These are phyloP conservation scores for Pogostemon cablin DNA, from an alignment of 257 asterid species.

Conservation along the genomic window DNA sequence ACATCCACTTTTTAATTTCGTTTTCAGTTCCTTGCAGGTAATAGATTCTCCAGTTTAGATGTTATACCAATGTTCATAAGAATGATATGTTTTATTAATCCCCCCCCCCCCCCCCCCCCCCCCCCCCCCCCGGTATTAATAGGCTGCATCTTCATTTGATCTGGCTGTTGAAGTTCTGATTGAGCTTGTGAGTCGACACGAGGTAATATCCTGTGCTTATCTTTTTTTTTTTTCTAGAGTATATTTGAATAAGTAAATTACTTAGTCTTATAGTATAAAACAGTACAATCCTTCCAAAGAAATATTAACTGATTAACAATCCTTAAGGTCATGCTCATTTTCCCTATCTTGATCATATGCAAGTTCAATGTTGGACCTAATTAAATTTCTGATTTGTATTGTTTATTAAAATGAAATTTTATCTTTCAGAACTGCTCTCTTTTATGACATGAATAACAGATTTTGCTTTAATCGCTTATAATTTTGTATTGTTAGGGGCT, in stretches of 20 bases:
- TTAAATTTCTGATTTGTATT: slow-evolving; percentile 6
- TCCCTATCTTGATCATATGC: slow-evolving; percentile 12
- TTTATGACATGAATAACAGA: not conserved
- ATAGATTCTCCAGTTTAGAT: slow-evolving; percentile 24
- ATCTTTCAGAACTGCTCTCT: slow-evolving; percentile 3
- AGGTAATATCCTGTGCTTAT: slow-evolving; percentile 54
- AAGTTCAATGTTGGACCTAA: not conserved
- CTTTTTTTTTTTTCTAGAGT: slow-evolving; percentile 18
- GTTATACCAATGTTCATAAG: slow-evolving; percentile 28
- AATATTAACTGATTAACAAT: slow-evolving; percentile 23
- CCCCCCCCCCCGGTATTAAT: slow-evolving; percentile 27
- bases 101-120: slow-evolving; percentile 21
- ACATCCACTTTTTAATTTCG: slow-evolving; percentile 72
- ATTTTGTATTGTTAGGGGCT: slow-evolving; percentile 12
- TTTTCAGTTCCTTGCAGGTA: slow-evolving; percentile 82
- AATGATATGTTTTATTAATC: slow-evolving; percentile 22
- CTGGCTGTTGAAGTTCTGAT: slow-evolving; percentile 81
- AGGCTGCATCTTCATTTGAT: slow-evolving; percentile 78
- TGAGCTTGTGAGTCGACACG: slow-evolving; percentile 80
- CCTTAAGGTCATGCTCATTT: slow-evolving; percentile 18
- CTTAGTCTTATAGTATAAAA: slow-evolving; percentile 2
- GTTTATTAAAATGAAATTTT: not conserved
- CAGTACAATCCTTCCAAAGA: slow-evolving; percentile 16
- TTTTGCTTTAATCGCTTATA: not conserved
- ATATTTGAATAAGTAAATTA: slow-evolving; percentile 17